Conservation (phyloP, 2,329 filamentous ascomycete genomes). For the Apiospora pterosperma region DNA sequence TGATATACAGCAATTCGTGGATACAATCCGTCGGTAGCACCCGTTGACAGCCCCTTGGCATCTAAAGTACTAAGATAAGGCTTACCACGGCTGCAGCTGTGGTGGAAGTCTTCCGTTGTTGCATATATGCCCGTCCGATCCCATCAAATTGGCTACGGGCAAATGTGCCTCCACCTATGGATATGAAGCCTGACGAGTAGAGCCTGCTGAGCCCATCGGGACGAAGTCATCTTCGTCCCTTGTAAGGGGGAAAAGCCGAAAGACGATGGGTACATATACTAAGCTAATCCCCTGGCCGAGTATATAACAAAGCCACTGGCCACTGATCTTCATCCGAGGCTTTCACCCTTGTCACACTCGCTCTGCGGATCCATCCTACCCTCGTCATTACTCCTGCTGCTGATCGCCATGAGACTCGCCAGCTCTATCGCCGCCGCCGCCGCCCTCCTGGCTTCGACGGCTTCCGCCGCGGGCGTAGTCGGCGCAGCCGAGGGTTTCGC, state of each 20-base stretch:
- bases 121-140: not conserved
- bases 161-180: slow-evolving; percentile 5
- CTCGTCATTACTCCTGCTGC: not conserved
- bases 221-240: slow-evolving; percentile 3
- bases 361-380: not conserved
- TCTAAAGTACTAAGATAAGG: too few relatives aligned
- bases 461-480: slow-evolving; percentile 26
- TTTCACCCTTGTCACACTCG: not conserved
- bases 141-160: not conserved
- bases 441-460: slow-evolving; percentile 6
- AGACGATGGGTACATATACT: too few relatives aligned
- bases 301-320: not conserved
- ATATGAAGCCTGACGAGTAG: not conserved
- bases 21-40: too few relatives aligned
- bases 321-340: not conserved
- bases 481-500: slow-evolving; percentile 41
- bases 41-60: too few relatives aligned
- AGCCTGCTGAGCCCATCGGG: not conserved
- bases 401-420: slow-evolving; percentile 8
- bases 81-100: too few relatives aligned
- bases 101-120: too few relatives aligned
- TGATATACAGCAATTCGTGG: not conserved
- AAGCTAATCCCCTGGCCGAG: too few relatives aligned
- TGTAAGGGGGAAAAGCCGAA: not conserved
- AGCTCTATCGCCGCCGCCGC: slow-evolving; percentile 6